Base-by-base conservation (phyloP, 2,329 filamentous ascomycete genomes). In the Zymoseptoria tritici region DNA sequence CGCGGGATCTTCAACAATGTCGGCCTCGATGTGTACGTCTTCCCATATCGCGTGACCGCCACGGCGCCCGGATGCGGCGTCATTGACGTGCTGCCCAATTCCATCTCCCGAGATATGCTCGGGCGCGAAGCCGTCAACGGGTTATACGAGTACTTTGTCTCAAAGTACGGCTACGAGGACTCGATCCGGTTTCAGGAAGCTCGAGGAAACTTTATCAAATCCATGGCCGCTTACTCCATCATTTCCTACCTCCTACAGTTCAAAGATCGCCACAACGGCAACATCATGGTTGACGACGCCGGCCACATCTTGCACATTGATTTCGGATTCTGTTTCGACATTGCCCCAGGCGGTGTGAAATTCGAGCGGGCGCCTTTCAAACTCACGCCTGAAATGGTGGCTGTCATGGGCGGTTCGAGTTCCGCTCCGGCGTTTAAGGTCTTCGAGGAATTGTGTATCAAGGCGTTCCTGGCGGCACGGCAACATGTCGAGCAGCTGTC, bases 311-410 rank as follows among this genome's bases (percentile, higher is more conserved):
- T 99, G 57, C 94, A 99, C 78, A 97, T 99, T 67, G 94, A 99
- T 74, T 99, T 99, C 71, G 94, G 94, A 9, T 99, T 99, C 83
- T 97, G 93, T 78, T 99, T 99, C 77, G 95, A 99, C 72, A 97
- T 99, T 68, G 94, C 92, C 1, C 94, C 94, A 0, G 94, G 94
- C 54, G 94, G 95, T 61, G 91, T 99, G 71, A 93, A 92, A 68
- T 99, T 99, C 72, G 94, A 99, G 79, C 88, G 94, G 22, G 94
- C 94, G 0, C 94, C 94, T 0, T 99, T 99, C 82, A 99, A 99
- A 78, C 85, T 99, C 57, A 99, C 94, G 0, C 84, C 86, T 7
- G 94, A 99, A 74, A 99, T 99, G 95, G 83, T 99, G 61, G 90
- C 92, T n/a, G 94, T 99, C 68, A 97, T 99, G 93, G 93, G 94